Percentiles rank a stretch among this genome's conserved stretches.
Conservation (phyloP, 768 basidiomycete species). For the Podaxis mareebaensis region DNA sequence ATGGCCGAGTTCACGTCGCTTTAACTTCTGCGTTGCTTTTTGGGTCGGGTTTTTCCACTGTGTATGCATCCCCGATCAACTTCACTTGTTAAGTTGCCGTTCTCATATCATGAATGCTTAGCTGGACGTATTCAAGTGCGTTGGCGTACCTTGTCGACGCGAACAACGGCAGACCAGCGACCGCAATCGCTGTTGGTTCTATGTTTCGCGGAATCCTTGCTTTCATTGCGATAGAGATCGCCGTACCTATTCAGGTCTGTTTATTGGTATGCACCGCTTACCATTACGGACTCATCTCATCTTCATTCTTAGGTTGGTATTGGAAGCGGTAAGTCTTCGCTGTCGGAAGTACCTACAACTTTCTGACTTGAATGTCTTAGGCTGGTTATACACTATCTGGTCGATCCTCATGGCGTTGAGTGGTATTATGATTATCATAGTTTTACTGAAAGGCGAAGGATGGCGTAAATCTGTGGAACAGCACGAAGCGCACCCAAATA, state of each 20-base stretch:
- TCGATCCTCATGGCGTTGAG: too few relatives aligned
- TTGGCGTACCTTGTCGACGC: slow-evolving; percentile 87
- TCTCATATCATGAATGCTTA: slow-evolving; percentile 15
- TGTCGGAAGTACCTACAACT: background rate
- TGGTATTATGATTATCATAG: too few relatives aligned
- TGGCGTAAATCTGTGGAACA: too few relatives aligned
- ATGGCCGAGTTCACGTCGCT: slow-evolving; percentile 62
- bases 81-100: background rate
- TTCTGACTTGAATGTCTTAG: slow-evolving; percentile 25
- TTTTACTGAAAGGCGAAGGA: too few relatives aligned
- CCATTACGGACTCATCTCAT: background rate
- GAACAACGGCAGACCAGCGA: slow-evolving; percentile 77
- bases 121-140: slow-evolving; percentile 41
- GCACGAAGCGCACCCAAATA: too few relatives aligned
- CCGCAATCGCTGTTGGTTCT: slow-evolving; percentile 76
- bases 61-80: slow-evolving; percentile 44
- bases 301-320: slow-evolving; percentile 48
- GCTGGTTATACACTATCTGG: slow-evolving; percentile 72
- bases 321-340: slow-evolving; percentile 60
- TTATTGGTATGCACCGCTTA: background rate
- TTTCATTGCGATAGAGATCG: slow-evolving; percentile 69
- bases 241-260: slow-evolving; percentile 69
- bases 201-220: slow-evolving; percentile 70
- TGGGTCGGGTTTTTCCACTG: slow-evolving; percentile 68
- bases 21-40: slow-evolving; percentile 74